phyloP scores from a whole-genome alignment of 345 rosid species.

The Rhodomyrtus tomentosa region DNA sequence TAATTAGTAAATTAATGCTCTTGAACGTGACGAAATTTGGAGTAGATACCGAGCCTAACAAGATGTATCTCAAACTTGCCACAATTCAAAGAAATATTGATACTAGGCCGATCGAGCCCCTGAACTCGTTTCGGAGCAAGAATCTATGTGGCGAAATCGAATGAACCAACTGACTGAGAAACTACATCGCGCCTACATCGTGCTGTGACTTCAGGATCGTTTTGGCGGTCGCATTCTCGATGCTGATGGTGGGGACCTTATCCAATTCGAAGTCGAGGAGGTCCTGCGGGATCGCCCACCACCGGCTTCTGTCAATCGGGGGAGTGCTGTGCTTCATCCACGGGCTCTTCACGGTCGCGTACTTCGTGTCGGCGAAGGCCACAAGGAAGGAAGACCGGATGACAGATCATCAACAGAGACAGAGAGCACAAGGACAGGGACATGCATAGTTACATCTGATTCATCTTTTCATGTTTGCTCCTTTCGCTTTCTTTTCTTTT shows the following conservation, averaged over 20 bases:
- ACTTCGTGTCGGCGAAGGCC: conserved; percentile 70
- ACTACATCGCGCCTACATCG: background rate
- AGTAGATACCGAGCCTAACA: background rate
- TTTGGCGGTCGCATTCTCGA: conserved; percentile 52
- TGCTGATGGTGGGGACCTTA: conserved; percentile 61
- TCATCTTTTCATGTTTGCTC: background rate
- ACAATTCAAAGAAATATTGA: background rate
- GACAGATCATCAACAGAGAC: too few relatives aligned
- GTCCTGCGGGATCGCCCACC: conserved; percentile 49
- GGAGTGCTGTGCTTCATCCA: conserved; percentile 83
- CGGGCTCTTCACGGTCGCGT: conserved; percentile 53
- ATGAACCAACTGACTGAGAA: background rate
- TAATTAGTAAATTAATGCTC: background rate
- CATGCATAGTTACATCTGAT: background rate
- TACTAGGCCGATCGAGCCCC: background rate
- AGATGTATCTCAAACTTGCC: accelerated
- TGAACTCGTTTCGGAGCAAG: accelerated
- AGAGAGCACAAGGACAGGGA: background rate
- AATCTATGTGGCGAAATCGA: background rate
- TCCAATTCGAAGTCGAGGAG: conserved; percentile 60
- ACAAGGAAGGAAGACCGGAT: conserved; percentile 22
- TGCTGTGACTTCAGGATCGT: conserved; percentile 35
- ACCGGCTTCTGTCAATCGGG: conserved; percentile 52
- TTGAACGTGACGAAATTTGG: background rate
- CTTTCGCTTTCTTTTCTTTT: background rate